Percentiles rank a stretch among this genome's conserved stretches.
These are phyloP conservation scores for Phytophthora constricta DNA, from an alignment of 352 stramenopile genomes.

Conservation along the genomic window DNA sequence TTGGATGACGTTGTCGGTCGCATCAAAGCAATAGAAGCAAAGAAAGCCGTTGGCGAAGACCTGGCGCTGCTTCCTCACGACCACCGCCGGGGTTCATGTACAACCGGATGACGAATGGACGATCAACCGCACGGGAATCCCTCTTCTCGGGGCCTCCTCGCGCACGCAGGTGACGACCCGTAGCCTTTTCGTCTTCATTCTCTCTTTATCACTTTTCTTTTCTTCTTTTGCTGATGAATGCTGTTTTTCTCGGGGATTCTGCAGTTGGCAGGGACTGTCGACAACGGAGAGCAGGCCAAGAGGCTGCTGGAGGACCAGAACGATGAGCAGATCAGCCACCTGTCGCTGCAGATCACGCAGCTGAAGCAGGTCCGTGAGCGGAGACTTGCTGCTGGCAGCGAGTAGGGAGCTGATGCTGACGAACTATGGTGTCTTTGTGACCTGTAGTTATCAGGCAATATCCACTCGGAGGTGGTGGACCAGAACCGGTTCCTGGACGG, in stretches of 20 bases:
- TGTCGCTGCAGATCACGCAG: conserved; percentile 88
- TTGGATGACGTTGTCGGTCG: background rate
- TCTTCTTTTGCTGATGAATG: too few relatives aligned
- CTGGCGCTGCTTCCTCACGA: background rate
- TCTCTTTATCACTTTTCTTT: too few relatives aligned
- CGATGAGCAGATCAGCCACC: conserved; percentile 87
- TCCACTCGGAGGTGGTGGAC: conserved; percentile 80
- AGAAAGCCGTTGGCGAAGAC: background rate
- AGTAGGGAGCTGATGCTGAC: background rate
- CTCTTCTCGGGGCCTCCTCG: conserved; percentile 71
- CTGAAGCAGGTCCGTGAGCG: conserved; percentile 70
- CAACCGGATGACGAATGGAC: conserved; percentile 78
- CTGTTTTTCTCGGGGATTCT: too few relatives aligned
- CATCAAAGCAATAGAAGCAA: background rate
- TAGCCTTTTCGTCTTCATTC: too few relatives aligned
- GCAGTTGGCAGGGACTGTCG: conserved; percentile 43
- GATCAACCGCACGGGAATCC: conserved; percentile 56
- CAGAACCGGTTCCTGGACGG: conserved; percentile 84
- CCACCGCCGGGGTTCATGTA: conserved; percentile 62
- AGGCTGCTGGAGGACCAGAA: conserved; percentile 87
- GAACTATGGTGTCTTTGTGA: conserved; percentile 1
- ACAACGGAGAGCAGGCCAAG: conserved; percentile 83
- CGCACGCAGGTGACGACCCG: conserved; percentile 49
- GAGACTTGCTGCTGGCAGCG: background rate
- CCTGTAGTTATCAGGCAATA: conserved; percentile 74